A percentile compares a stretch with the other conserved stretches of the same genome.
Evolutionary conservation across 1,284 basidiomycete genomes (phyloP).

Genomic region (Tetrapyrgos nigripes): DNA sequence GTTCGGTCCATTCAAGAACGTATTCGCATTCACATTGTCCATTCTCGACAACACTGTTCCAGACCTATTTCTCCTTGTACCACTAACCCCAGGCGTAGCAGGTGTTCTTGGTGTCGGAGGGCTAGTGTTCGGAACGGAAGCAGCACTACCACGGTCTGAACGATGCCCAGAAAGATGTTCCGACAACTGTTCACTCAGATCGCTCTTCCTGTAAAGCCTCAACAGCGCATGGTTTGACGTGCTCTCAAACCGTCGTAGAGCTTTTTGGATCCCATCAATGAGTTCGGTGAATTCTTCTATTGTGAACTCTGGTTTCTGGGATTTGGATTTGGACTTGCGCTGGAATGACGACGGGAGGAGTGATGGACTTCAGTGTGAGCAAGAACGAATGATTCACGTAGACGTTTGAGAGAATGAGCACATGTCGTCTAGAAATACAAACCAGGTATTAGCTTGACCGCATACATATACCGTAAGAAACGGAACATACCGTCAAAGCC

Average conservation of each 20-base stretch:
- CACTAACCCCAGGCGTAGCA: constrained; percentile 27
- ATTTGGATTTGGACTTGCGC: constrained; percentile 28
- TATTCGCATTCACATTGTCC: constrained; percentile 42
- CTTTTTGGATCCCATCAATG: constrained; percentile 68
- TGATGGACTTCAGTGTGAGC: constrained; percentile 30
- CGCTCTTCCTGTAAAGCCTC: constrained; percentile 71
- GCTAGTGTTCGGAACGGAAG: too few relatives aligned
- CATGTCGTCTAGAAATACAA: constrained; percentile 57
- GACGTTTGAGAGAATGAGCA: constrained; percentile 59
- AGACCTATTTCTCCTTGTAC: constrained; percentile 1
- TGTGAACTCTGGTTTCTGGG: constrained; percentile 39
- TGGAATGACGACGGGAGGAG: neutral
- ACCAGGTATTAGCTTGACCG: constrained; percentile 4
- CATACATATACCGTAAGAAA: neutral
- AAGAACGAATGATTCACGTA: constrained; percentile 69
- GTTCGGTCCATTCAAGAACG: constrained; percentile 43
- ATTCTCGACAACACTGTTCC: constrained; percentile 32
- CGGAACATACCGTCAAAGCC: constrained; percentile 69
- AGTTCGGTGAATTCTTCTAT: constrained; percentile 68
- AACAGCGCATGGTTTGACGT: constrained; percentile 85
- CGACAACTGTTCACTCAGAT: constrained; percentile 34
- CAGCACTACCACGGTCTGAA: neutral
- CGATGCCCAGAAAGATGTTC: neutral
- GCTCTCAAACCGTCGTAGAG: constrained; percentile 78
- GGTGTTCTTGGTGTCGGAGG: neutral